Evolutionary conservation across 2,329 filamentous ascomycete species (phyloP).

Genomic region (Colletotrichum simmondsii): DNA sequence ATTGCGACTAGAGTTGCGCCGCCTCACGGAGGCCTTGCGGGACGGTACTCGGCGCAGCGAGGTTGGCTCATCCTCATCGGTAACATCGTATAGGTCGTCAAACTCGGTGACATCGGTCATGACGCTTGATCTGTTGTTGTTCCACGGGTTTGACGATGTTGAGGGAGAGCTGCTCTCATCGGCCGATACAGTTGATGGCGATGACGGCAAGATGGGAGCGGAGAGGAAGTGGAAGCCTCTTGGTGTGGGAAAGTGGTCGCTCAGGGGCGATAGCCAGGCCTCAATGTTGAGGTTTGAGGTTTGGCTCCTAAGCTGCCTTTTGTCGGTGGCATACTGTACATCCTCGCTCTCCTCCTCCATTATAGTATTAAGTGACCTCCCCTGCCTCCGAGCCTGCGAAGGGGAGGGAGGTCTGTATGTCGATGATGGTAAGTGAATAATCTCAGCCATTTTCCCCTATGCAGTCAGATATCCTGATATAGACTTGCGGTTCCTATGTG

Average conservation of each 20-base stretch:
- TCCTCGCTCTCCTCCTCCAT: slow-evolving; percentile 66
- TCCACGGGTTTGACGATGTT: slow-evolving; percentile 70
- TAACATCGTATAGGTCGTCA: slow-evolving; percentile 88
- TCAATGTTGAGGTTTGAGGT: slow-evolving; percentile 62
- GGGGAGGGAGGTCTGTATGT: slow-evolving; percentile 60
- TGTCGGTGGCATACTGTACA: slow-evolving; percentile 36
- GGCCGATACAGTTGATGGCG: slow-evolving; percentile 65
- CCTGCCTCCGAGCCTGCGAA: slow-evolving; percentile 67
- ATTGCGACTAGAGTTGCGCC: slow-evolving; percentile 49
- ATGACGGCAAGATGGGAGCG: slow-evolving; percentile 70
- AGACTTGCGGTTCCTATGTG: slow-evolving; percentile 18
- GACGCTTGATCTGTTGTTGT: slow-evolving; percentile 66
- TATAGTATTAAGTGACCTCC: slow-evolving; percentile 72
- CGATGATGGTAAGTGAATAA: slow-evolving; percentile 50
- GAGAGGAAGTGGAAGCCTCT: slow-evolving; percentile 73
- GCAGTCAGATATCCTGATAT: slow-evolving; percentile 43
- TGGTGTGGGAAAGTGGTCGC: slow-evolving; percentile 78
- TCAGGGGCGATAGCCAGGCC: slow-evolving; percentile 69
- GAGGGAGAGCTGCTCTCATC: slow-evolving; percentile 64
- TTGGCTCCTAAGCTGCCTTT: slow-evolving; percentile 39
- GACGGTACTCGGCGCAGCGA: slow-evolving; percentile 36
- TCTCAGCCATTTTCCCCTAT: slow-evolving; percentile 58
- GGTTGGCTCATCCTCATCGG: slow-evolving; percentile 74
- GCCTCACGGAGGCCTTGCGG: slow-evolving; percentile 50
- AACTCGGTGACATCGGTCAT: slow-evolving; percentile 78